phyloP scores from a whole-genome alignment of 2,329 filamentous ascomycete species.

The Trichoderma breve region DNA sequence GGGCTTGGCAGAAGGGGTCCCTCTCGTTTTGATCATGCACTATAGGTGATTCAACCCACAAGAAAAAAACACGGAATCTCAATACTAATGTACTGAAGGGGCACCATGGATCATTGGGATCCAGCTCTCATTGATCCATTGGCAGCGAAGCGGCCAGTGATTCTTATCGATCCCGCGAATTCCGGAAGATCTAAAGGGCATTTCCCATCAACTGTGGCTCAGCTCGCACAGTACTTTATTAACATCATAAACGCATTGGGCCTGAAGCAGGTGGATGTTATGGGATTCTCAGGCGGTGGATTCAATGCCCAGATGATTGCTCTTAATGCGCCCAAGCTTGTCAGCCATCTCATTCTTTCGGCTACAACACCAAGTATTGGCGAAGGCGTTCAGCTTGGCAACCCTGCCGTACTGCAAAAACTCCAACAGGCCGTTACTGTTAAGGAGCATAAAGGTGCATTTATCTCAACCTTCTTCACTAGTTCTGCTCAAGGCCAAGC shows the following conservation, averaged over 20 bases:
- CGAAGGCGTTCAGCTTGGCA: not conserved
- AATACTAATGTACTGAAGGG: not conserved
- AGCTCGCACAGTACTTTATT: not conserved
- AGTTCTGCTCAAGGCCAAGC: not conserved
- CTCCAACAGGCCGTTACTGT: not conserved
- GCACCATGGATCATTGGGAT: not conserved
- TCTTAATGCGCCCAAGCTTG: not conserved
- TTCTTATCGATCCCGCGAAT: not conserved
- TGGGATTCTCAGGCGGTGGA: not conserved
- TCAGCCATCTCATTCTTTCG: not conserved
- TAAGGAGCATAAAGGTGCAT: not conserved
- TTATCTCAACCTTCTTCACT: not conserved
- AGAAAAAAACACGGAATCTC: not conserved
- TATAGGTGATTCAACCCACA: not conserved
- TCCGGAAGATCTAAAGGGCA: not conserved
- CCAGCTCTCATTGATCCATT: not conserved
- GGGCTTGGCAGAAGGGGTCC: not conserved
- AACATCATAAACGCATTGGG: not conserved
- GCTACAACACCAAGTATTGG: not conserved
- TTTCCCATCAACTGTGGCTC: not conserved
- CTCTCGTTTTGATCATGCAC: not conserved
- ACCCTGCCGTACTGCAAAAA: not conserved
- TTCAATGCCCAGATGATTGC: not conserved
- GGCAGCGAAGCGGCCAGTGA: not conserved
- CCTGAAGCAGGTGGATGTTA: not conserved